phyloP scores from a whole-genome alignment of 2,329 filamentous ascomycete species.

The Paecilomyces sp. region DNA sequence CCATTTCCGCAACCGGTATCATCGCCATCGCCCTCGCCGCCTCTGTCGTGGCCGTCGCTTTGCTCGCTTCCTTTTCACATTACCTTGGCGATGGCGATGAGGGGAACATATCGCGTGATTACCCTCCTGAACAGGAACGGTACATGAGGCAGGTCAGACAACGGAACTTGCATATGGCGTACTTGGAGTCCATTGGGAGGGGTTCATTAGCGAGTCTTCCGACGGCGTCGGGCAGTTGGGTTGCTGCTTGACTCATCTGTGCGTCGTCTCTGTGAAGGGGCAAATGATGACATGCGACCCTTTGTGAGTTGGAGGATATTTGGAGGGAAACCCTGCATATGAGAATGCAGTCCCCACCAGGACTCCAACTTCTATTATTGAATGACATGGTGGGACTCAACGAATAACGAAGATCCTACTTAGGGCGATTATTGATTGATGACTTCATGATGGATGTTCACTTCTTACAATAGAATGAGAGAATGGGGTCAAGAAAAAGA shows the following conservation, averaged over 20 bases:
- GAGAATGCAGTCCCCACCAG: too few species aligned
- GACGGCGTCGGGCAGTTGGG: neutral
- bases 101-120: neutral
- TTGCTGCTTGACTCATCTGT: neutral
- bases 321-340: too few species aligned
- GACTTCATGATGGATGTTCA: too few species aligned
- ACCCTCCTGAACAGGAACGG: conserved; percentile 4
- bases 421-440: too few species aligned
- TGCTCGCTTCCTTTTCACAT: conserved; percentile 6
- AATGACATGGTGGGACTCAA: too few species aligned
- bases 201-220: neutral
- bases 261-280: too few species aligned
- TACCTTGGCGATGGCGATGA: conserved; percentile 1
- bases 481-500: too few species aligned
- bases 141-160: conserved; percentile 8
- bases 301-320: too few species aligned
- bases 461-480: too few species aligned
- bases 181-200: neutral
- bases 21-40: conserved; percentile 7
- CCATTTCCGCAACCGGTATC: conserved; percentile 5
- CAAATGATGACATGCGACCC: too few species aligned
- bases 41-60: conserved; percentile 2
- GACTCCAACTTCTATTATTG: too few species aligned
- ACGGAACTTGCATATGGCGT: neutral
- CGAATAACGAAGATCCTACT: too few species aligned